Evolutionary conservation across 257 asterid species (phyloP).

Genomic region (Solanum sitiens): DNA sequence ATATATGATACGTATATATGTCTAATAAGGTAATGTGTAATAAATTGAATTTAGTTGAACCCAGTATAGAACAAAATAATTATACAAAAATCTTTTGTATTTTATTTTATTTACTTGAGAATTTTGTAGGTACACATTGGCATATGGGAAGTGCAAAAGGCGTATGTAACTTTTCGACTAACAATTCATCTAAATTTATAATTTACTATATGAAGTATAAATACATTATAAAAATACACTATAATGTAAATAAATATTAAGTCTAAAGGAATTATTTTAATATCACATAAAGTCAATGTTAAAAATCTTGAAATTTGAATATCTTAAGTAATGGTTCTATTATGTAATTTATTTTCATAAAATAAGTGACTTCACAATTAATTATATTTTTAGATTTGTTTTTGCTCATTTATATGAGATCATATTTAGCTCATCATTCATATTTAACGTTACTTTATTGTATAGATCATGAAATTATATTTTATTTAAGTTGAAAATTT

Average conservation of each 20-base stretch:
- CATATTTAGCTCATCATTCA: neutral
- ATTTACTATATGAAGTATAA: neutral
- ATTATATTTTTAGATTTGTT: neutral
- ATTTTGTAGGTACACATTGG: neutral
- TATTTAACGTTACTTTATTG: neutral
- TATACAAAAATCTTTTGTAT: neutral
- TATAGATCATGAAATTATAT: neutral
- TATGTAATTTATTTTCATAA: neutral
- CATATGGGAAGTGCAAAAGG: neutral
- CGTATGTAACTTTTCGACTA: neutral
- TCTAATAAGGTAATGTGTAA: too few relatives aligned
- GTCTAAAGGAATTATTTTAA: neutral
- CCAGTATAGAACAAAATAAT: too few relatives aligned
- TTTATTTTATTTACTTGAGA: too few relatives aligned
- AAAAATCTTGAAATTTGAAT: neutral
- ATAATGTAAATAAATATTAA: neutral
- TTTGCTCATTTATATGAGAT: neutral
- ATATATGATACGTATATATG: too few relatives aligned
- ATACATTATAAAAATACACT: neutral
- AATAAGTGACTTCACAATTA: neutral
- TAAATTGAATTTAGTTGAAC: too few relatives aligned
- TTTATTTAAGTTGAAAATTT: neutral
- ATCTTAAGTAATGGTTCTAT: neutral
- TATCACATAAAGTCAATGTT: neutral
- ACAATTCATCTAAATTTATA: neutral